Conservation (phyloP, 2,329 filamentous ascomycete genomes). For the Fusarium austroafricanum region DNA sequence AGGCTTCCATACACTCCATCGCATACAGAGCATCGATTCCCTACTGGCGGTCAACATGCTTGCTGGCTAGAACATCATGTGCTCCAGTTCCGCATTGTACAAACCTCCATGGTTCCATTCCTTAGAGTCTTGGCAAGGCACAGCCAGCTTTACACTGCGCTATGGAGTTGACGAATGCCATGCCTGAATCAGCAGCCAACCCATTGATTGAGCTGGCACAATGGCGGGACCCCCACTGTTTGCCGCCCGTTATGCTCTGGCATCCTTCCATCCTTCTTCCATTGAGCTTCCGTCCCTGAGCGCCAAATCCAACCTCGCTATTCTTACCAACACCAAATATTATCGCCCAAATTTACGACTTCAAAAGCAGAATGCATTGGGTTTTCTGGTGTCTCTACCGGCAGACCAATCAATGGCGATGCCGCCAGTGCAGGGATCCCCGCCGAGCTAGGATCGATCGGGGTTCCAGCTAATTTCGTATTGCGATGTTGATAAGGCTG, state of each 20-base stretch:
- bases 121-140: too few relatives aligned
- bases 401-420: not conserved
- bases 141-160: not conserved
- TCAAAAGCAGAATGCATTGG: not conserved
- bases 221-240: constrained; percentile 31
- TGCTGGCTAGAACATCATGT: too few relatives aligned
- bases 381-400: not conserved
- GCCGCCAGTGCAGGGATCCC: not conserved
- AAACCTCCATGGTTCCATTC: too few relatives aligned
- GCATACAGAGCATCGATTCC: too few relatives aligned
- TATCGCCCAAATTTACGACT: not conserved
- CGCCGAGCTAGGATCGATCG: not conserved
- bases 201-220: not conserved
- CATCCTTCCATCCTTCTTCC: not conserved
- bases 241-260: not conserved
- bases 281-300: not conserved
- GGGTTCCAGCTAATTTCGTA: not conserved
- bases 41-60: too few relatives aligned
- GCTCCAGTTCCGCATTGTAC: too few relatives aligned
- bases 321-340: not conserved
- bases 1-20: too few relatives aligned
- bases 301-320: not conserved
- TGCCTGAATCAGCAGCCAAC: not conserved
- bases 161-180: not conserved
- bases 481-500: not conserved